Evolutionary conservation across 2,329 filamentous ascomycete genomes (phyloP).

Genomic region (Zopfia rhizophila): DNA sequence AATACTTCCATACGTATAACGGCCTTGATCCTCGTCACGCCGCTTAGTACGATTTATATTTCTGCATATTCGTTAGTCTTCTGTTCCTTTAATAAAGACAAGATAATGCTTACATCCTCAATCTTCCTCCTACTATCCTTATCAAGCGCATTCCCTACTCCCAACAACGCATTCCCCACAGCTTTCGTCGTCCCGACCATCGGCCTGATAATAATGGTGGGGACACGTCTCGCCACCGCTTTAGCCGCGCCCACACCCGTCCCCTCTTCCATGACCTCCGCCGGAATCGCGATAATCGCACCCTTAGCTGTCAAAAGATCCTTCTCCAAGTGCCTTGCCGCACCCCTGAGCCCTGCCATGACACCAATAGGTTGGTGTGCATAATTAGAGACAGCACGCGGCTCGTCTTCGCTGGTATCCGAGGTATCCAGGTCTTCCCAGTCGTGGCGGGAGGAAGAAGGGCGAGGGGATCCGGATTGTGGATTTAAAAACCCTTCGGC

Average conservation of each 20-base stretch:
- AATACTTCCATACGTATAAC: too few relatives aligned
- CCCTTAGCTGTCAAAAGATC: constrained; percentile 89
- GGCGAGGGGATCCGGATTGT: constrained; percentile 27
- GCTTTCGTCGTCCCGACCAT: constrained; percentile 91
- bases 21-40: too few relatives aligned
- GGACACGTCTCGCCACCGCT: constrained; percentile 82
- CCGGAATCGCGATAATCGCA: constrained; percentile 93
- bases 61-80: constrained; percentile 31
- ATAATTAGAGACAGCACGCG: constrained; percentile 86
- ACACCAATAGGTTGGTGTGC: constrained; percentile 94
- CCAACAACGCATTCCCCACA: constrained; percentile 87
- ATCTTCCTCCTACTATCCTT: constrained; percentile 81
- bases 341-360: constrained; percentile 83
- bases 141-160: constrained; percentile 92
- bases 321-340: constrained; percentile 82
- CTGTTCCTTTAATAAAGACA: too few relatives aligned
- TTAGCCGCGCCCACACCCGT: constrained; percentile 82
- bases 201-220: constrained; percentile 91
- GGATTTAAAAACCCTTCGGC: constrained; percentile 80
- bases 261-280: constrained; percentile 86
- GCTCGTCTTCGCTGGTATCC: constrained; percentile 73
- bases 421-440: constrained; percentile 68
- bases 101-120: constrained; percentile 79
- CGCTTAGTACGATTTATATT: constrained; percentile 43
- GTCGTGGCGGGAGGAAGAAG: constrained; percentile 35